Percentiles rank a stretch among this genome's conserved stretches.
These are phyloP conservation scores for Trypanosoma platydactyli DNA, from an alignment of 208 protist species.

Conservation along the genomic window DNA sequence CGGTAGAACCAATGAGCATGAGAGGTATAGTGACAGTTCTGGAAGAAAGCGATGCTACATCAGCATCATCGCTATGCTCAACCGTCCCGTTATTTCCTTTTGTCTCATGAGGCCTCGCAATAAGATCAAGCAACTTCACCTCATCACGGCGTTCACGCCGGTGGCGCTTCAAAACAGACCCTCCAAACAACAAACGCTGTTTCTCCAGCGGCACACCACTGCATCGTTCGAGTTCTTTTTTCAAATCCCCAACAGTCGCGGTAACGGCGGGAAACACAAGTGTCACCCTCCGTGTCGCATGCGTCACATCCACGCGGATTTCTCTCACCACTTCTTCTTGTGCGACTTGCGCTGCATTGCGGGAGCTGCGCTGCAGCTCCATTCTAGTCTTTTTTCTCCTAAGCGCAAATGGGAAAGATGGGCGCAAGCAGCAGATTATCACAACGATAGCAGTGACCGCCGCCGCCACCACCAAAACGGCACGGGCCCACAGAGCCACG, in stretches of 20 bases:
- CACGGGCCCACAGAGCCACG: no score
- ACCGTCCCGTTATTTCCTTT: no score
- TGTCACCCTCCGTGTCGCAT: conserved; percentile 7
- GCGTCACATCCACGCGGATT: conserved; percentile 23
- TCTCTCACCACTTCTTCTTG: background rate
- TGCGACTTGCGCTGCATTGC: no score
- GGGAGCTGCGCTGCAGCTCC: background rate
- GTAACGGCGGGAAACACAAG: conserved; percentile 15
- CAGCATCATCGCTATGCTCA: no score
- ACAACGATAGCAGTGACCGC: no score
- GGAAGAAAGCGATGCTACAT: background rate
- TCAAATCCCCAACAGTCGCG: conserved; percentile 50
- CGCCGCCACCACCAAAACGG: no score
- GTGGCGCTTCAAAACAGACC: conserved; percentile 50
- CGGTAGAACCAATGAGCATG: conserved; percentile 66
- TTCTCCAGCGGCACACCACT: conserved; percentile 44
- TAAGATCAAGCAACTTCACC: conserved; percentile 35
- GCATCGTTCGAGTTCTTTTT: conserved; percentile 38
- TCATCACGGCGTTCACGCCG: conserved; percentile 34
- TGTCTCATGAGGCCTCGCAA: conserved; percentile 13
- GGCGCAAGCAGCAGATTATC: no score
- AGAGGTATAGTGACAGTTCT: conserved; percentile 39
- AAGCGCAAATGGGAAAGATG: no score
- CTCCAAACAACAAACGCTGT: conserved; percentile 73
- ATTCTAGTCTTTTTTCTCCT: background rate